Conservation (phyloP, 2,329 filamentous ascomycete genomes). For the Fusarium armeniacum region DNA sequence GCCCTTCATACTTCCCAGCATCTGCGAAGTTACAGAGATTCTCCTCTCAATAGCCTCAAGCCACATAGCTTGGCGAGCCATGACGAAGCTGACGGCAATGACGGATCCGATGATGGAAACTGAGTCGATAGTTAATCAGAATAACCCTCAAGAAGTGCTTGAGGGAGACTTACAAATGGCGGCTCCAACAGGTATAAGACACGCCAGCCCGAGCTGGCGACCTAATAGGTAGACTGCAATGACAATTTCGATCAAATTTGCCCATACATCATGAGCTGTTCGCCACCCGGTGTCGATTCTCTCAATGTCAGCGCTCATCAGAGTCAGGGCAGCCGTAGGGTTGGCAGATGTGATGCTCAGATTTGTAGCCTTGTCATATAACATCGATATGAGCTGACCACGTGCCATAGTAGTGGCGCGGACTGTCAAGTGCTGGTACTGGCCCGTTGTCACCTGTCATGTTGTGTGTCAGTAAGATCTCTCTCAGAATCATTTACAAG, state of each 20-base stretch:
- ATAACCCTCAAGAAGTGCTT: accelerated
- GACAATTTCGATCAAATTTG: constrained; percentile 58
- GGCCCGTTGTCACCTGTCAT: constrained; percentile 21
- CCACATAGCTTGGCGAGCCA: constrained; percentile 47
- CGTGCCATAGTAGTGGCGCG: constrained; percentile 53
- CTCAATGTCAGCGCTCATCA: constrained; percentile 63
- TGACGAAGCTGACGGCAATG: constrained; percentile 47
- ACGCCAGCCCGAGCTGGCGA: constrained; percentile 49
- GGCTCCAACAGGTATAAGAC: constrained; percentile 37
- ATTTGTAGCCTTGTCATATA: constrained; percentile 49
- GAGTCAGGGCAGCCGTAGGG: constrained; percentile 57
- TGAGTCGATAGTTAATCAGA: constrained; percentile 6
- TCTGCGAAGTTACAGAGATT: constrained; percentile 47
- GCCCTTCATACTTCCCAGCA: constrained; percentile 52
- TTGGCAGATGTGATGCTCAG: constrained; percentile 52
- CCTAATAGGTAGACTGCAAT: constrained; percentile 63
- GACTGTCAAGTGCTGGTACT: constrained; percentile 41
- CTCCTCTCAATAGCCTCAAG: constrained; percentile 51
- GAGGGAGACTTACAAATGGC: constrained; percentile 20
- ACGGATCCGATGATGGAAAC: constrained; percentile 46
- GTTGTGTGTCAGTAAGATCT: not conserved
- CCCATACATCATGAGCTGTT: constrained; percentile 60
- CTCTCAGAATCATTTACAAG: accelerated
- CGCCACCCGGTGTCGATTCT: constrained; percentile 55
- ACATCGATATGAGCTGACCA: constrained; percentile 49